Evolutionary conservation across 306 rosid species (phyloP).

Genomic region (Inga leiocalycina): DNA sequence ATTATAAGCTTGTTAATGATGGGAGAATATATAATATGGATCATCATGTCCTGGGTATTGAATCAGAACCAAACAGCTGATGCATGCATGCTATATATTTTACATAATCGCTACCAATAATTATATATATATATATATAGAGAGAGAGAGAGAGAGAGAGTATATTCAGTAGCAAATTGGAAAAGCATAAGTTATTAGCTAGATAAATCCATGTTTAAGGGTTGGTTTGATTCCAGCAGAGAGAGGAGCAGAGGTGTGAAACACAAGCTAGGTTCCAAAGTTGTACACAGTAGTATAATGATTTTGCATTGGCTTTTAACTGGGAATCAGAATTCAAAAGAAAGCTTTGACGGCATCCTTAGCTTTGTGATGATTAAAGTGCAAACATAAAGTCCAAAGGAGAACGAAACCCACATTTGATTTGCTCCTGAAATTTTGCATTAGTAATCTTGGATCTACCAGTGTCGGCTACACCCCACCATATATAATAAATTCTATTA

Average conservation of each 20-base stretch:
- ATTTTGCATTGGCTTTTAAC: background rate
- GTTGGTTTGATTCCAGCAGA: background rate
- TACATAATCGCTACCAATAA: no score
- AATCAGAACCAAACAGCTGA: background rate
- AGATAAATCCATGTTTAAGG: background rate
- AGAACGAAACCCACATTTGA: background rate
- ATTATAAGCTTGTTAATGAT: background rate
- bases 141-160: no score
- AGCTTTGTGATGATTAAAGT: conserved; percentile 13
- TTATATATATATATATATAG: no score
- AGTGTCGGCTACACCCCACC: background rate
- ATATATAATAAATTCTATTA: background rate
- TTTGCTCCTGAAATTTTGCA: background rate
- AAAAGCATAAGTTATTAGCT: background rate
- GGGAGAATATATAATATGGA: background rate
- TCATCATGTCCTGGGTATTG: background rate
- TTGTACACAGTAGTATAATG: background rate
- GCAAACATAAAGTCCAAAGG: conserved; percentile 19
- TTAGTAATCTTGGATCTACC: background rate
- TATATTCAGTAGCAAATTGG: background rate
- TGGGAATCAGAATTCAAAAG: conserved; percentile 15
- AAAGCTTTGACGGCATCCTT: background rate
- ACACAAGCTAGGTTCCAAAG: background rate
- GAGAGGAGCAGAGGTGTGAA: background rate
- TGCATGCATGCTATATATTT: background rate